A percentile compares a stretch with the other conserved stretches of the same genome.
phyloP scores from a whole-genome alignment of 2,329 filamentous ascomycete genomes.

The Cryphonectria naterciae region DNA sequence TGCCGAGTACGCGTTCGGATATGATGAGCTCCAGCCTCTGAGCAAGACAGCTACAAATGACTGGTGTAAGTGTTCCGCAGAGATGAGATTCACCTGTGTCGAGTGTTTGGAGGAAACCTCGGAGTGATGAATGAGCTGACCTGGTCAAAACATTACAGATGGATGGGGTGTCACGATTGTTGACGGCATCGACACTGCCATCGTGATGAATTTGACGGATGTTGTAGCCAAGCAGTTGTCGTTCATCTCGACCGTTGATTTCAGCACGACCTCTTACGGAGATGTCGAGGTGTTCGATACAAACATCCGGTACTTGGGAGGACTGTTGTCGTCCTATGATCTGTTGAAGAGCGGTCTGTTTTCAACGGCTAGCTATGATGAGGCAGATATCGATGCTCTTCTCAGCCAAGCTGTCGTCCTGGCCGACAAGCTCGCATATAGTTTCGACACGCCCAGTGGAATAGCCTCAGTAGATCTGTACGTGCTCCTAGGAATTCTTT shows the following conservation, averaged over 20 bases:
- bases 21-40: slow-evolving; percentile 19
- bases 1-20: slow-evolving; percentile 17
- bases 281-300: slow-evolving; percentile 21
- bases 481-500: neutral
- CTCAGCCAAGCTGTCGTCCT: slow-evolving; percentile 16
- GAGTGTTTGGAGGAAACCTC: neutral
- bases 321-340: slow-evolving; percentile 17
- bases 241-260: slow-evolving; percentile 19
- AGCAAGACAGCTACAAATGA: slow-evolving; percentile 17
- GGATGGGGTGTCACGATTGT: slow-evolving; percentile 23
- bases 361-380: slow-evolving; percentile 5
- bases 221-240: slow-evolving; percentile 20
- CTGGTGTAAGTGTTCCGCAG: slow-evolving; percentile 6
- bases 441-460: slow-evolving; percentile 20
- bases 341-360: slow-evolving; percentile 19
- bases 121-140: neutral
- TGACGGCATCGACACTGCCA: slow-evolving; percentile 21
- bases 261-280: slow-evolving; percentile 12
- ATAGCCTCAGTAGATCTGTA: slow-evolving; percentile 15
- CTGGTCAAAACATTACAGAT: neutral
- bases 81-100: neutral
- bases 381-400: slow-evolving; percentile 16
- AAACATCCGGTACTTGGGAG: slow-evolving; percentile 21
- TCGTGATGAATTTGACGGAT: slow-evolving; percentile 21
- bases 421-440: slow-evolving; percentile 19